Percentiles rank a stretch among this genome's conserved stretches.
These are phyloP conservation scores for Panus rudis DNA, from an alignment of 768 basidiomycete genomes.

Conservation along the genomic window DNA sequence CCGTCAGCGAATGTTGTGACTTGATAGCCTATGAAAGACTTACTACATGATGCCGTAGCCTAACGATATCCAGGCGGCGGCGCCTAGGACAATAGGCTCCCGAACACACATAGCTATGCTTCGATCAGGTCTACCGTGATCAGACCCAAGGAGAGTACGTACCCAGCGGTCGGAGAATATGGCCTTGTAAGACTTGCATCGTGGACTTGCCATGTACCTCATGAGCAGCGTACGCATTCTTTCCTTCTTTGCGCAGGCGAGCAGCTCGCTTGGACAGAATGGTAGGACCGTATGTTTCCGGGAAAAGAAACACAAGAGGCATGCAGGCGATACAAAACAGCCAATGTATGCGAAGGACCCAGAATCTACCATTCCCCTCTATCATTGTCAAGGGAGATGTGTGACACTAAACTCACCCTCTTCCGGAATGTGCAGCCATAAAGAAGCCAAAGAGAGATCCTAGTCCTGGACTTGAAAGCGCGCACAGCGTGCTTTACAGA, in stretches of 20 bases:
- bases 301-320: conserved; percentile 14
- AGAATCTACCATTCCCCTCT: conserved; percentile 8
- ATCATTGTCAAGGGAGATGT: background rate
- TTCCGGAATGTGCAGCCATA: conserved; percentile 11
- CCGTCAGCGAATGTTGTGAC: background rate
- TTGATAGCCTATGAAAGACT: background rate
- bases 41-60: conserved; percentile 21
- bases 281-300: conserved; percentile 17
- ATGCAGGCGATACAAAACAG: conserved; percentile 10
- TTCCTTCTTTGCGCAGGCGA: conserved; percentile 9
- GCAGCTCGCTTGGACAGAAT: conserved; percentile 13
- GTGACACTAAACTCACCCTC: conserved; percentile 4
- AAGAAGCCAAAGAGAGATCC: conserved; percentile 19
- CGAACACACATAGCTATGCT: conserved; percentile 13
- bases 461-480: conserved; percentile 14
- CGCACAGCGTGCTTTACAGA: conserved; percentile 10
- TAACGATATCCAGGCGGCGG: conserved; percentile 15
- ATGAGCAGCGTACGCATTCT: conserved; percentile 11
- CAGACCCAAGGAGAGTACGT: background rate
- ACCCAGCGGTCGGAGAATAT: conserved; percentile 15
- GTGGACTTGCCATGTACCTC: conserved; percentile 12
- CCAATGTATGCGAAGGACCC: conserved; percentile 17
- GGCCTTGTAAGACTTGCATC: conserved; percentile 8
- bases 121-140: background rate
- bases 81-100: conserved; percentile 16